Evolutionary conservation across 441 rosid genomes (phyloP).

Genomic region (Erodium moschatum): DNA sequence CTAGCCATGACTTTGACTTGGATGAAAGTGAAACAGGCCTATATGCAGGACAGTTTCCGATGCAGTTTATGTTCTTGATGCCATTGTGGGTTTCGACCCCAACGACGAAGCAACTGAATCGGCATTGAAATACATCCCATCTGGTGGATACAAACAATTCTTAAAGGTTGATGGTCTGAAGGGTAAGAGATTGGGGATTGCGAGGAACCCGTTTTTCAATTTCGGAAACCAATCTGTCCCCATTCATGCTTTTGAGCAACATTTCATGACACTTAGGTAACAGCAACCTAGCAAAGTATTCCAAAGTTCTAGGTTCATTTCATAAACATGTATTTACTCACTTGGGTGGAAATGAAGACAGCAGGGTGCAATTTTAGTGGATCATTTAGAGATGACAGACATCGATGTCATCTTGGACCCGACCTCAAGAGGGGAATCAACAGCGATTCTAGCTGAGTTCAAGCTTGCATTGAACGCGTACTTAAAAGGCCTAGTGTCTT

Average conservation of each 20-base stretch:
- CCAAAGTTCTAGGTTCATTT: no score
- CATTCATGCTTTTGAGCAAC: slow-evolving; percentile 28
- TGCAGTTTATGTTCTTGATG: slow-evolving; percentile 57
- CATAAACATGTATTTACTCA: neutral
- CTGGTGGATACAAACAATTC: slow-evolving; percentile 48
- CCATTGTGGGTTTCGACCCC: slow-evolving; percentile 46
- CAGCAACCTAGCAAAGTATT: neutral
- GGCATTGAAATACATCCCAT: slow-evolving; percentile 42
- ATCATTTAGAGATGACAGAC: slow-evolving; percentile 38
- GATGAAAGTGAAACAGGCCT: slow-evolving; percentile 33
- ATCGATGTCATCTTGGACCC: slow-evolving; percentile 18
- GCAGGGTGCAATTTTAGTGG: slow-evolving; percentile 43
- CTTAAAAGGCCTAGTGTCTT: slow-evolving; percentile 36
- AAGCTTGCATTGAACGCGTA: slow-evolving; percentile 44
- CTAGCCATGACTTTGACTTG: no score
- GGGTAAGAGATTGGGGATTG: slow-evolving; percentile 46
- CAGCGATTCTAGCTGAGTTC: slow-evolving; percentile 49
- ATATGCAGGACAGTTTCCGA: slow-evolving; percentile 55
- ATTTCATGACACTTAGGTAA: slow-evolving; percentile 43
- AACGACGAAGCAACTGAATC: slow-evolving; percentile 37
- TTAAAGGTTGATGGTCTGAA: slow-evolving; percentile 37
- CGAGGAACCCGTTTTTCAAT: slow-evolving; percentile 29
- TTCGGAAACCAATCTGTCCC: neutral
- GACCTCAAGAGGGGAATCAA: slow-evolving; percentile 33
- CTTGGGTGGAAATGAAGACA: slow-evolving; percentile 22